These are phyloP conservation scores for Taxillus chinensis DNA, from an alignment of 164 flowering plant genomes.

Conservation along the genomic window DNA sequence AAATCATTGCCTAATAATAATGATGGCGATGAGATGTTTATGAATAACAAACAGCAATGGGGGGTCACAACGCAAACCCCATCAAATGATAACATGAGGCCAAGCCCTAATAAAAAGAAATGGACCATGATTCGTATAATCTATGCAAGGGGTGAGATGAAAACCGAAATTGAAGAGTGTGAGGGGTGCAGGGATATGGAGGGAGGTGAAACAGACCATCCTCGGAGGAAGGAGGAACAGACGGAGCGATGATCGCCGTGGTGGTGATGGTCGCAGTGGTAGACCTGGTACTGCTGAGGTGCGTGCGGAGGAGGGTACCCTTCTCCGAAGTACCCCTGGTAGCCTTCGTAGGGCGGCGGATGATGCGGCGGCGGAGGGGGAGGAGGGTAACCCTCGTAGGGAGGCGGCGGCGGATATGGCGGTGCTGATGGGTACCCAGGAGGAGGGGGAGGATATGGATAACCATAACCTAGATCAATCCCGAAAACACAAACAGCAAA, in stretches of 20 bases:
- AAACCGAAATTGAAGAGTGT: no score
- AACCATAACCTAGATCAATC: conserved; percentile 10
- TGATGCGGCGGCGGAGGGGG: conserved; percentile 1
- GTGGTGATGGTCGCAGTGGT: conserved; percentile 16
- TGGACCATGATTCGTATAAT: no score
- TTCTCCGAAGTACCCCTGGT: conserved; percentile 23
- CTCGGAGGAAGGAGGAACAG: conserved; percentile 26
- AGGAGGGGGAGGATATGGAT: conserved; percentile 14
- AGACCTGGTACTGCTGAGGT: conserved; percentile 9
- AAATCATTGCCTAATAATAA: no score
- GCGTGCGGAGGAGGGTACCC: conserved; percentile 17
- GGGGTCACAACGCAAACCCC: no score
- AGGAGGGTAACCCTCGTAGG: conserved; percentile 21
- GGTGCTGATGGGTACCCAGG: conserved; percentile 25
- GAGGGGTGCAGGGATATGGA: neutral
- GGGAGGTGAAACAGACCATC: conserved; percentile 22
- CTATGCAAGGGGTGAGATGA: no score
- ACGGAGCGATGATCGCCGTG: conserved; percentile 14
- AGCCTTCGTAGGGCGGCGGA: conserved; percentile 14
- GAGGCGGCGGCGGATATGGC: conserved; percentile 14
- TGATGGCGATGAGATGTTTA: no score
- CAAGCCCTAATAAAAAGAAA: no score
- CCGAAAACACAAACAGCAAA: neutral
- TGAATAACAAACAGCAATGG: no score
- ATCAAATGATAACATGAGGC: no score